Evolutionary conservation across 805 yeast species (phyloP).

Genomic region (Suhomyces sp.): DNA sequence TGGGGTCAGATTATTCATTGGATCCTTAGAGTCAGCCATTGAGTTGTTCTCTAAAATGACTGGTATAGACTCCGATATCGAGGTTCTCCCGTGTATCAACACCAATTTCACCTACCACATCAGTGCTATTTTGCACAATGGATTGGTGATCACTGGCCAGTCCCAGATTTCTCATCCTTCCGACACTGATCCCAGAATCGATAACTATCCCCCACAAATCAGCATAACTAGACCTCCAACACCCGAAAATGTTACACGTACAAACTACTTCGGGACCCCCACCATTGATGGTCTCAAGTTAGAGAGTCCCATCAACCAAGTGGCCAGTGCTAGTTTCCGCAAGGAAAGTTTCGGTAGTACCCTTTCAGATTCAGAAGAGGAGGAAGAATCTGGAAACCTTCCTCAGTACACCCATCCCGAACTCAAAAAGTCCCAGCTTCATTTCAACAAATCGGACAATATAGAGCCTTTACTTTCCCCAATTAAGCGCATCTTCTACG

Average conservation of each 20-base stretch:
- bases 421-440: conserved; percentile 68
- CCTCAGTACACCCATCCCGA: conserved; percentile 80
- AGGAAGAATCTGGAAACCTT: conserved; percentile 57
- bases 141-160: conserved; percentile 80
- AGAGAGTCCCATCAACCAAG: conserved; percentile 3
- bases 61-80: conserved; percentile 49
- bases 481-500: conserved; percentile 69
- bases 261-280: conserved; percentile 6
- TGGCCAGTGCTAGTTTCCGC: neutral
- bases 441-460: conserved; percentile 59
- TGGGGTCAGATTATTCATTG: conserved; percentile 78
- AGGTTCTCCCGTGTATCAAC: conserved; percentile 78
- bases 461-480: conserved; percentile 69
- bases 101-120: conserved; percentile 86
- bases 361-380: conserved; percentile 16
- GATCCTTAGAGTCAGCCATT: conserved; percentile 80
- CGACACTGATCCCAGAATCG: conserved; percentile 19
- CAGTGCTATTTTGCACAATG: conserved; percentile 69
- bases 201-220: conserved; percentile 19
- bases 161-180: conserved; percentile 91
- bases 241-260: conserved; percentile 11
- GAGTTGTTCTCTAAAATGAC: conserved; percentile 70
- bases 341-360: conserved; percentile 3
- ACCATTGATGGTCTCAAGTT: conserved; percentile 7
- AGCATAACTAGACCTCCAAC: conserved; percentile 18